These are phyloP conservation scores for Rhodotorula kratochvilovae DNA, from an alignment of 768 basidiomycete genomes.

Conservation along the genomic window DNA sequence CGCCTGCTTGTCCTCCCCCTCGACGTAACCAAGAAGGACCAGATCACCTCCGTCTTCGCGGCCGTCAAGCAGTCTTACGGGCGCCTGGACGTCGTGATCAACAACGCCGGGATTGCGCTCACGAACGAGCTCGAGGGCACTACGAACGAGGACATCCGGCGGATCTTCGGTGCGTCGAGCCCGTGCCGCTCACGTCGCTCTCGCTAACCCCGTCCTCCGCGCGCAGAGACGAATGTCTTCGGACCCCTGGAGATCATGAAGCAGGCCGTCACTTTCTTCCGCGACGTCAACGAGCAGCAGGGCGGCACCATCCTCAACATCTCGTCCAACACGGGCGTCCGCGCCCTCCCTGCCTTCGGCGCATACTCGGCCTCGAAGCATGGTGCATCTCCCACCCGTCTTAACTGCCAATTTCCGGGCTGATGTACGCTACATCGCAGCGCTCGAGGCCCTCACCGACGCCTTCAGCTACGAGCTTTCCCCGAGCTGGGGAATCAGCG, in stretches of 20 bases:
- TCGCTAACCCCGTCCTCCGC: not conserved
- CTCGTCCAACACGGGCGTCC: not conserved
- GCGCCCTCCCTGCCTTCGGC: not conserved
- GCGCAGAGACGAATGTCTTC: not conserved
- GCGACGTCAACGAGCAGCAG: not conserved
- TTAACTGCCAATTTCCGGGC: no score
- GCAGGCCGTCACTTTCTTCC: not conserved
- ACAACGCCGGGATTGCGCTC: not conserved
- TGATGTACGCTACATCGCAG: no score
- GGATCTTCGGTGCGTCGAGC: not conserved
- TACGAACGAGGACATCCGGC: not conserved
- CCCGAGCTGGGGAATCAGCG: not conserved
- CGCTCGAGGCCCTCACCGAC: not conserved
- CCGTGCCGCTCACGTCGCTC: not conserved
- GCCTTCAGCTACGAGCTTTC: not conserved
- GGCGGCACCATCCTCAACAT: not conserved
- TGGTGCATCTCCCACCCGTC: no score
- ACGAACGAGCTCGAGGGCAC: not conserved
- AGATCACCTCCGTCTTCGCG: not conserved
- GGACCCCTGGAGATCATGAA: not conserved
- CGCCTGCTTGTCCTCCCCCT: slow-evolving; percentile 50
- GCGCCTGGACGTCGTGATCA: not conserved
- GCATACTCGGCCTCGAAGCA: not conserved
- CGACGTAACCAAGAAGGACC: slow-evolving; percentile 48
- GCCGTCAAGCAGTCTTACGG: not conserved